These are phyloP conservation scores for Carallia brachiata DNA, from an alignment of 345 rosid species.

Conservation along the genomic window DNA sequence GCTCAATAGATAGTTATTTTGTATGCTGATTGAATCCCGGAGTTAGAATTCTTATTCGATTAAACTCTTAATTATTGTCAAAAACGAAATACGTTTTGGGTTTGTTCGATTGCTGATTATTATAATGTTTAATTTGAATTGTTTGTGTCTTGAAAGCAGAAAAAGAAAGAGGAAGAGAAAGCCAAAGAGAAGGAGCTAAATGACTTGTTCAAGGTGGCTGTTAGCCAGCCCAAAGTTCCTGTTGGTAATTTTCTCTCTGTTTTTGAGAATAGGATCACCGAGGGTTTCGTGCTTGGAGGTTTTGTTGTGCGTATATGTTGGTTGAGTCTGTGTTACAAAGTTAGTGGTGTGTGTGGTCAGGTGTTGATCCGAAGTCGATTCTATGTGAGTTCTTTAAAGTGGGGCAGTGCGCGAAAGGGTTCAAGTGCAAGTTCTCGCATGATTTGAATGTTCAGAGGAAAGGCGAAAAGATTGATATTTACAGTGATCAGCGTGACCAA, in stretches of 20 bases:
- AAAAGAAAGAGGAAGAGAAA: constrained; percentile 97
- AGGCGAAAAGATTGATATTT: constrained; percentile 93
- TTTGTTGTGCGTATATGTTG: constrained; percentile 6
- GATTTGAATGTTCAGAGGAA: constrained; percentile 92
- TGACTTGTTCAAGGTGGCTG: constrained; percentile 87
- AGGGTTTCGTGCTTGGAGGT: not conserved
- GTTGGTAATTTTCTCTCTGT: constrained; percentile 37
- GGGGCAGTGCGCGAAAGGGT: constrained; percentile 87
- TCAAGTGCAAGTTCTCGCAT: constrained; percentile 95
- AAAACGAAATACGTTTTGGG: not conserved
- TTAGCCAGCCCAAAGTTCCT: constrained; percentile 95
- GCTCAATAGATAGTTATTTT: too few species aligned
- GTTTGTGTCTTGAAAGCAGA: constrained; percentile 37
- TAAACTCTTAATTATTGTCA: not conserved
- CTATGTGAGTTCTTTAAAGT: constrained; percentile 84
- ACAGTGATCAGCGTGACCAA: constrained; percentile 83
- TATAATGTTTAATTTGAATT: not conserved
- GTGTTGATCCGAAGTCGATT: constrained; percentile 97
- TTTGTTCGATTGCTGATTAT: not conserved
- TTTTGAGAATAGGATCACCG: not conserved
- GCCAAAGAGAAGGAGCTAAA: constrained; percentile 91
- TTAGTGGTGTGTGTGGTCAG: constrained; percentile 31
- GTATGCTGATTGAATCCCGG: too few species aligned
- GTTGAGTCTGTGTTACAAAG: not conserved
- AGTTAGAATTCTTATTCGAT: not conserved